These are phyloP conservation scores for Penicillium psychrosexuale DNA, from an alignment of 2,329 filamentous ascomycete species.

Conservation along the genomic window DNA sequence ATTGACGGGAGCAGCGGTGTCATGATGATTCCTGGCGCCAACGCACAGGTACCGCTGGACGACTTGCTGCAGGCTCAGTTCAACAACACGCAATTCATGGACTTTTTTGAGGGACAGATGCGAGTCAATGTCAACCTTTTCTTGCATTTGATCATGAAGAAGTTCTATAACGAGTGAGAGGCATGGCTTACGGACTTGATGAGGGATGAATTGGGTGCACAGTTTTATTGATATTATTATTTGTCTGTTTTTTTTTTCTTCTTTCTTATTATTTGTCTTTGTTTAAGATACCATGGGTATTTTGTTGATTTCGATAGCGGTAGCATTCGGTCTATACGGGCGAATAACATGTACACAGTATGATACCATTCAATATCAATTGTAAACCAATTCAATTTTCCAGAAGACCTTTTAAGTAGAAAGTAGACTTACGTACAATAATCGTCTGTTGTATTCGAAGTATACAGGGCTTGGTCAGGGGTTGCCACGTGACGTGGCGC, in stretches of 20 bases:
- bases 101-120: conserved; percentile 81
- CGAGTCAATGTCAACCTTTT: conserved; percentile 95
- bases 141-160: conserved; percentile 96
- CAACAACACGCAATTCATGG: conserved; percentile 94
- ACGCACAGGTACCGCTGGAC: conserved; percentile 82
- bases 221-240: conserved; percentile 21
- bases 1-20: conserved; percentile 87
- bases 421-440: background rate
- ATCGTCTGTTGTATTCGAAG: background rate
- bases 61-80: conserved; percentile 95
- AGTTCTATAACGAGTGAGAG: conserved; percentile 71
- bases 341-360: conserved; percentile 26
- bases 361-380: conserved; percentile 8
- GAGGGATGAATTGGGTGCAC: conserved; percentile 20
- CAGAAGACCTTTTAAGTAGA: background rate
- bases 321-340: conserved; percentile 18
- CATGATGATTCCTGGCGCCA: conserved; percentile 94
- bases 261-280: conserved; percentile 7
- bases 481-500: conserved; percentile 34
- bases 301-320: conserved; percentile 24
- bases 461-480: conserved; percentile 26
- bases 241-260: conserved; percentile 14
- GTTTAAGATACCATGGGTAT: conserved; percentile 27
- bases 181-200: conserved; percentile 20
- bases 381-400: background rate